A percentile compares a stretch with the other conserved stretches of the same genome.
phyloP scores from a whole-genome alignment of 805 yeast species.

The Saturnispora dispora region DNA sequence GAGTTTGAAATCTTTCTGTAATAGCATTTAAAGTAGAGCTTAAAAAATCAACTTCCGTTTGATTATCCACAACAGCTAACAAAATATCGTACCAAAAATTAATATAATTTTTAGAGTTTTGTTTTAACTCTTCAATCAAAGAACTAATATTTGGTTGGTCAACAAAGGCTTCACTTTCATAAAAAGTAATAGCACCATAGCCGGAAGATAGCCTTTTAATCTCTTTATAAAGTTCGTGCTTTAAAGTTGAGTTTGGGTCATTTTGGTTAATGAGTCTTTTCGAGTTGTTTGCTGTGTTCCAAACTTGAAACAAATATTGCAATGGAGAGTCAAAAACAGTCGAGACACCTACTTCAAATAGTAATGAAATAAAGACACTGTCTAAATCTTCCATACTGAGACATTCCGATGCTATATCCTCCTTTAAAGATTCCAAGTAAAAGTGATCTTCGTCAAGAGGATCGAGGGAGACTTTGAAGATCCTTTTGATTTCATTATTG shows the following conservation, averaged over 20 bases:
- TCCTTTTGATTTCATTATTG: slow-evolving; percentile 27
- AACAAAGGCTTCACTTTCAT: slow-evolving; percentile 54
- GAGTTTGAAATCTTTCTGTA: slow-evolving; percentile 28
- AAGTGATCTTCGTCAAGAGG: slow-evolving; percentile 17
- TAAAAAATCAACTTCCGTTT: slow-evolving; percentile 49
- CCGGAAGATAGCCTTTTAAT: slow-evolving; percentile 43
- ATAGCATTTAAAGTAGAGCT: slow-evolving; percentile 41
- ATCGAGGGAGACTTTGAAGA: slow-evolving; percentile 30
- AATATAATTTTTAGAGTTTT: slow-evolving; percentile 26
- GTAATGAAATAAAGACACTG: slow-evolving; percentile 42
- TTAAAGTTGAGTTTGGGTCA: slow-evolving; percentile 30
- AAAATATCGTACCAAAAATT: slow-evolving; percentile 47
- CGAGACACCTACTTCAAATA: slow-evolving; percentile 44
- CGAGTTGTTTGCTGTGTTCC: slow-evolving; percentile 32
- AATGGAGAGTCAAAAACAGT: slow-evolving; percentile 30
- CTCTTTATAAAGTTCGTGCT: slow-evolving; percentile 37
- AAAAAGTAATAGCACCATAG: slow-evolving; percentile 61
- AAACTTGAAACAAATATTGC: slow-evolving; percentile 38
- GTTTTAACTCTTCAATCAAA: slow-evolving; percentile 21
- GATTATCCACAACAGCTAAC: slow-evolving; percentile 56
- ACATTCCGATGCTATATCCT: slow-evolving; percentile 15
- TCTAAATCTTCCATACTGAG: slow-evolving; percentile 35
- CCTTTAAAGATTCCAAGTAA: slow-evolving; percentile 19
- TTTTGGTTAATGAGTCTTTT: slow-evolving; percentile 37
- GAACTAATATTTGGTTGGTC: slow-evolving; percentile 30